Percentiles rank a stretch among this genome's conserved stretches.
Evolutionary conservation across 441 rosid species (phyloP).

Genomic region (Populus hybrid): DNA sequence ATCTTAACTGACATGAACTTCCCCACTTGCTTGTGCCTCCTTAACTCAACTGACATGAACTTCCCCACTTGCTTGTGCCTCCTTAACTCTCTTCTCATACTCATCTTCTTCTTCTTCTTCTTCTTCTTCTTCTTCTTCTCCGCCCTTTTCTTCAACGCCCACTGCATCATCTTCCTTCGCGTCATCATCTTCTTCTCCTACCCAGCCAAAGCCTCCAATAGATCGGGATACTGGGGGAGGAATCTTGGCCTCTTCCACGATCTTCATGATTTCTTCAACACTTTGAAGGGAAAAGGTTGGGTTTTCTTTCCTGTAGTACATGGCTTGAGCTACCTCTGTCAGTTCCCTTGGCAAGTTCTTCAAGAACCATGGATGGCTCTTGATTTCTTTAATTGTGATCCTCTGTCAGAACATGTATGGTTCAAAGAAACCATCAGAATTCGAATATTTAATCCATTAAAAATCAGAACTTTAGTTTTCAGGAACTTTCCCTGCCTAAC

Average conservation of each 20-base stretch:
- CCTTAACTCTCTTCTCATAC: conserved; percentile 74
- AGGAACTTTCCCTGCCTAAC: too few relatives aligned
- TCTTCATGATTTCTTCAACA: conserved; percentile 82
- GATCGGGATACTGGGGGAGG: conserved; percentile 68
- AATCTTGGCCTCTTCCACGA: conserved; percentile 77
- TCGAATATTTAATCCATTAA: too few relatives aligned
- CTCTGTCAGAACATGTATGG: conserved; percentile 43
- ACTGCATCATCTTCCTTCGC: conserved; percentile 41
- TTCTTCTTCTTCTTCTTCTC: conserved; percentile 42
- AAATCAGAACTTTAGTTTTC: too few relatives aligned
- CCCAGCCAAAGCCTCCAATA: conserved; percentile 65
- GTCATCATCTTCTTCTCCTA: conserved; percentile 56
- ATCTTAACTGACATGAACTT: conserved; percentile 47
- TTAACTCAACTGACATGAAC: too few relatives aligned
- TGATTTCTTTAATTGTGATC: conserved; percentile 75
- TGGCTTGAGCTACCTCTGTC: conserved; percentile 78
- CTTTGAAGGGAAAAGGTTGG: conserved; percentile 74
- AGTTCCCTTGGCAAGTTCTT: conserved; percentile 92
- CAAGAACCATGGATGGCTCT: conserved; percentile 86
- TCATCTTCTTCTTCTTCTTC: conserved; percentile 28
- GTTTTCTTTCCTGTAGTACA: conserved; percentile 64
- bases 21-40: conserved; percentile 85
- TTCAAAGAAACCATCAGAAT: neutral
- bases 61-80: conserved; percentile 79
- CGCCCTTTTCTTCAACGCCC: conserved; percentile 34